Evolutionary conservation across 202 grass and related monocot genomes (phyloP).

Genomic region (Panicum virgatum): DNA sequence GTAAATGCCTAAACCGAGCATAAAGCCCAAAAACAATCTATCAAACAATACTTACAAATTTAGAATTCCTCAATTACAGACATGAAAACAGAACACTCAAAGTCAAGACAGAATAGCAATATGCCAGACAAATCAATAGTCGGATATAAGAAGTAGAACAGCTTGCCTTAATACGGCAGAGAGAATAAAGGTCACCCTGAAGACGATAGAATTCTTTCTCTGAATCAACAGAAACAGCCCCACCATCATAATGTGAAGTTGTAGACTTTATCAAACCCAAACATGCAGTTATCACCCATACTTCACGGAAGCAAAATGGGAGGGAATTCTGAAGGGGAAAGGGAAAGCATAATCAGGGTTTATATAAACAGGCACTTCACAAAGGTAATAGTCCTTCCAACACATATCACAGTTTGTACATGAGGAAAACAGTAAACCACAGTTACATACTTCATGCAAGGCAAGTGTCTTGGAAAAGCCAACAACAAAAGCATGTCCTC

Average conservation of each 20-base stretch:
- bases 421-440: constrained; percentile 32
- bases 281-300: constrained; percentile 95
- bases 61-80: constrained; percentile 3
- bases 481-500: constrained; percentile 88
- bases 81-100: neutral
- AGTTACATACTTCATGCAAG: constrained; percentile 72
- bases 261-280: constrained; percentile 85
- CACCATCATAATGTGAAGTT: constrained; percentile 59
- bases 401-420: constrained; percentile 22
- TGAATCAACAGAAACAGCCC: constrained; percentile 64
- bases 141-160: constrained; percentile 27
- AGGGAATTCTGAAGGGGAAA: constrained; percentile 62
- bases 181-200: constrained; percentile 94
- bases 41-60: neutral
- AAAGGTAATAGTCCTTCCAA: constrained; percentile 21
- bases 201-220: constrained; percentile 95
- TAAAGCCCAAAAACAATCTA: constrained; percentile 14
- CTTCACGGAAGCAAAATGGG: constrained; percentile 96
- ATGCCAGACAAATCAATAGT: neutral
- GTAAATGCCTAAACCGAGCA: neutral
- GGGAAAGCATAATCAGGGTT: constrained; percentile 46
- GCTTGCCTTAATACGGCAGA: constrained; percentile 83
- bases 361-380: constrained; percentile 28
- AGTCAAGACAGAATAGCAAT: constrained; percentile 7
- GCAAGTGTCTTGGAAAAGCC: constrained; percentile 87